These are phyloP conservation scores for Emergomyces africanus DNA, from an alignment of 2,329 filamentous ascomycete species.

Conservation along the genomic window DNA sequence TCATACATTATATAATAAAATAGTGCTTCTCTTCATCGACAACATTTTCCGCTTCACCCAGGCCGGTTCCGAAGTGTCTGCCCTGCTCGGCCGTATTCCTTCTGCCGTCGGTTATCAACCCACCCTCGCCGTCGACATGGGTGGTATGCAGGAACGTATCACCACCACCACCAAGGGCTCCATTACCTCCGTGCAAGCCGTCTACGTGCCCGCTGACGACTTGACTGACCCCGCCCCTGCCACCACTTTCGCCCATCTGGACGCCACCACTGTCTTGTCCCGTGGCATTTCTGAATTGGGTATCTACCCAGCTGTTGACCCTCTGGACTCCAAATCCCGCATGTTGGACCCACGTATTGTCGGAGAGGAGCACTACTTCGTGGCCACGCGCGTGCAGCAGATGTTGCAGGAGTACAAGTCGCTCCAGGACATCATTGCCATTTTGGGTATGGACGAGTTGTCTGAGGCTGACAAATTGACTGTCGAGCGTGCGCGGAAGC, in stretches of 20 bases:
- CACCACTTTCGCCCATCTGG: constrained; percentile 99
- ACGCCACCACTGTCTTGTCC: constrained; percentile 99
- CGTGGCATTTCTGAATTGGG: constrained; percentile 99
- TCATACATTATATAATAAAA: constrained; percentile 11
- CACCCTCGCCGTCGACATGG: constrained; percentile 97
- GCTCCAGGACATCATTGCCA: constrained; percentile 99
- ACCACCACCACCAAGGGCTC: constrained; percentile 99
- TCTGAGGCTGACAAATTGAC: constrained; percentile 99
- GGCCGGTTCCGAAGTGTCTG: constrained; percentile 99
- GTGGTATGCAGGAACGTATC: constrained; percentile 99
- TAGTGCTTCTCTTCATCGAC: constrained; percentile 98
- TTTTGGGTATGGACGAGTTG: constrained; percentile 99
- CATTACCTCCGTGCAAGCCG: constrained; percentile 99
- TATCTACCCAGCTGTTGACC: constrained; percentile 99
- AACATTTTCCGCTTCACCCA: constrained; percentile 99
- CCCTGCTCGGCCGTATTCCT: constrained; percentile 97
- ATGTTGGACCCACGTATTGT: constrained; percentile 99
- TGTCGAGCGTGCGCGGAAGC: constrained; percentile 99
- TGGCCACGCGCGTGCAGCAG: constrained; percentile 90
- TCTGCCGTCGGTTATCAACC: constrained; percentile 99
- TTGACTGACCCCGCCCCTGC: constrained; percentile 99
- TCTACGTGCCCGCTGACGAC: constrained; percentile 99
- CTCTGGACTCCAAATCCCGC: constrained; percentile 98
- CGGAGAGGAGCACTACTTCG: constrained; percentile 94
- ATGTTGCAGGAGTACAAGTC: constrained; percentile 99